Evolutionary conservation across 2,329 filamentous ascomycete species (phyloP), one percentile per base, ranked within the genome.

Genomic region (Hymenoscyphus repandus): DNA sequence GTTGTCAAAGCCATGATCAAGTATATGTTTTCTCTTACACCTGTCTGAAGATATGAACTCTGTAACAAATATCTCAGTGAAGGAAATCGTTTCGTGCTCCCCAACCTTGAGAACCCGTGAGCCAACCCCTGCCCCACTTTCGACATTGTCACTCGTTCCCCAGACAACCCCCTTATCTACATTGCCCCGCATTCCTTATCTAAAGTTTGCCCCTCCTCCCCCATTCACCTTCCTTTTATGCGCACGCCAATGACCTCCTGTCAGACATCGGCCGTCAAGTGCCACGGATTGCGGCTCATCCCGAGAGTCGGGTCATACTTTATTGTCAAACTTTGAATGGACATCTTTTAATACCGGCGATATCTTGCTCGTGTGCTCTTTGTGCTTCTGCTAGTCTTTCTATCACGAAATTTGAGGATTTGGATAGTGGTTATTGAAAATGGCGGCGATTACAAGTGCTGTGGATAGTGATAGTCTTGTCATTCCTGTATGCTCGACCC

Each of bases 401-500:
- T 20, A 27, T 42, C 12, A 20, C 20, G 11, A 22, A 22, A 42
- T 7, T 27, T 7, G 7, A 27, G 22, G 22, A 4, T 27, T 27
- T 4, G 22, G 7, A 27, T 4, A 27, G 22, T 2, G 39, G 39
- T 3, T 22, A 6, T 7, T 34, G 30, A 56, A 33, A 11, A 64
- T 64, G 62, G 56, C 59, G 27, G 50, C 60, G 30, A 52, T 59
- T 54, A 53, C 60, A 27, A 62, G 54, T 43, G 62, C 63, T 22
- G 76, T 80, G 17, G 71, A 73, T 57, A 71, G 71, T 49, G 73
- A 79, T 52, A 75, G 74, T 9, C 72, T 81, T 40, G 66, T 76
- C 52, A 82, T 81, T 60, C 78, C 78, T 12, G 78, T 79, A 68
- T 55, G n/a, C 71, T 65, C 7, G n/a, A 27, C n/a, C 31, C 27